Conservation (phyloP, 1,284 basidiomycete genomes). For the Ceratobasidium sp. region DNA sequence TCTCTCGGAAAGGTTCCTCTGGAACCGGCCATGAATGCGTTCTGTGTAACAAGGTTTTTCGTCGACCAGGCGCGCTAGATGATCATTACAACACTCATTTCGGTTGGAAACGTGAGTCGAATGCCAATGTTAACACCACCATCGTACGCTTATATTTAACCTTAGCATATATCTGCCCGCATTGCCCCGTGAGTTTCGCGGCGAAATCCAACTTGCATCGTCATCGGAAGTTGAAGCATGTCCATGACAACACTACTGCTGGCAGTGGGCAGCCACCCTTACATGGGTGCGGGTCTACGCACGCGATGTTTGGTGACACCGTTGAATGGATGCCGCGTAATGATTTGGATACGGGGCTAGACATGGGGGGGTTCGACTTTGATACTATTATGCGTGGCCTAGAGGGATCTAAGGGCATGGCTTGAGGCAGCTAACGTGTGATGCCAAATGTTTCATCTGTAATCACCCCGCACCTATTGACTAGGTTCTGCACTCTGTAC, state of each 20-base stretch:
- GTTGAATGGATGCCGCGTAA: too few relatives aligned
- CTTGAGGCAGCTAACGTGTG: too few relatives aligned
- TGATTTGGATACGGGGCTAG: too few relatives aligned
- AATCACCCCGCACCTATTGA: too few relatives aligned
- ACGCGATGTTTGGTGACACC: too few relatives aligned
- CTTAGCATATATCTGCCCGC: not conserved
- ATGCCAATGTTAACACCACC: not conserved
- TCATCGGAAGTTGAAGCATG: not conserved
- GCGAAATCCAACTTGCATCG: not conserved
- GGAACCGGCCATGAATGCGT: not conserved
- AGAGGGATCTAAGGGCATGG: too few relatives aligned
- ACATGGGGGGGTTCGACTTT: too few relatives aligned
- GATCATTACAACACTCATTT: not conserved
- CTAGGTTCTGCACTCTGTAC: too few relatives aligned
- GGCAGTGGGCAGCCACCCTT: too few relatives aligned
- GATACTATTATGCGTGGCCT: too few relatives aligned
- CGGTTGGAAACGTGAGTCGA: not conserved
- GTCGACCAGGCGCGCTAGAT: not conserved
- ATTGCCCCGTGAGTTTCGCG: not conserved
- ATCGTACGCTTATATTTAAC: not conserved
- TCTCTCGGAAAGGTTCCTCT: not conserved
- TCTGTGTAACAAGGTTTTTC: not conserved
- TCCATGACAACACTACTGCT: not conserved
- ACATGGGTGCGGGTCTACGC: too few relatives aligned
- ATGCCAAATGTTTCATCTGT: too few relatives aligned